These are phyloP conservation scores for Termitomyces sp. DNA, from an alignment of 768 basidiomycete genomes.

Conservation along the genomic window DNA sequence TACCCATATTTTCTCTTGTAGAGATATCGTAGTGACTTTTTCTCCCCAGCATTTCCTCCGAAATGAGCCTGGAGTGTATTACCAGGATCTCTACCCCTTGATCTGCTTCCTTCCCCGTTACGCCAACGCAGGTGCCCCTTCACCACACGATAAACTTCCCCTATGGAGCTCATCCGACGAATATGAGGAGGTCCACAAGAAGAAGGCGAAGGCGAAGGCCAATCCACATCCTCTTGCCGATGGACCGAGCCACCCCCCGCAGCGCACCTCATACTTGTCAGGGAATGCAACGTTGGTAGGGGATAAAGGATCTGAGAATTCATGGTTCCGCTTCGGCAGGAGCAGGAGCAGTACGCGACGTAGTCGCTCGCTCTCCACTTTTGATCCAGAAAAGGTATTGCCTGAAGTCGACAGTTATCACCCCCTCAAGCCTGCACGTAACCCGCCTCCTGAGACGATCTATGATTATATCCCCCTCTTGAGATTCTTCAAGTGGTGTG, in stretches of 20 bases:
- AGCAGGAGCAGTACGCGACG: no score
- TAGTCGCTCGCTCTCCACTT: slow-evolving; percentile 13
- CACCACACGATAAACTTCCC: slow-evolving; percentile 46
- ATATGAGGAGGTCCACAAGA: slow-evolving; percentile 1
- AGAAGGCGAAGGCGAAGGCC: background rate
- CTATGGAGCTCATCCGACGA: slow-evolving; percentile 49
- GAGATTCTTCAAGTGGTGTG: slow-evolving; percentile 45
- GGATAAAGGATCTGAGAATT: no score
- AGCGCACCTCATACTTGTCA: slow-evolving; percentile 15
- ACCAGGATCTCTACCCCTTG: slow-evolving; percentile 68
- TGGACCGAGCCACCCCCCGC: slow-evolving; percentile 6
- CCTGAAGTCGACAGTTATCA: slow-evolving; percentile 29
- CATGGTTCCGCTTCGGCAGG: no score
- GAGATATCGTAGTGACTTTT: background rate
- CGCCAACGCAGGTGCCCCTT: slow-evolving; percentile 26
- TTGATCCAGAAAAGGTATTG: slow-evolving; percentile 32
- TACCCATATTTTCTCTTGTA: background rate
- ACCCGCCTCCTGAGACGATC: slow-evolving; percentile 46
- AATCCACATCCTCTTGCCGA: slow-evolving; percentile 7
- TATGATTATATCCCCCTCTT: slow-evolving; percentile 55
- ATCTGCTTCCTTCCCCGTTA: slow-evolving; percentile 65
- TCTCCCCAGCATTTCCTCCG: slow-evolving; percentile 57
- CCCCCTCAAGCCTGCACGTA: slow-evolving; percentile 50
- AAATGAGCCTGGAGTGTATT: slow-evolving; percentile 34
- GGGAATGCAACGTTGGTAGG: slow-evolving; percentile 14